phyloP scores from a whole-genome alignment of 2,329 filamentous ascomycete genomes.

The Huntiella omanensis region DNA sequence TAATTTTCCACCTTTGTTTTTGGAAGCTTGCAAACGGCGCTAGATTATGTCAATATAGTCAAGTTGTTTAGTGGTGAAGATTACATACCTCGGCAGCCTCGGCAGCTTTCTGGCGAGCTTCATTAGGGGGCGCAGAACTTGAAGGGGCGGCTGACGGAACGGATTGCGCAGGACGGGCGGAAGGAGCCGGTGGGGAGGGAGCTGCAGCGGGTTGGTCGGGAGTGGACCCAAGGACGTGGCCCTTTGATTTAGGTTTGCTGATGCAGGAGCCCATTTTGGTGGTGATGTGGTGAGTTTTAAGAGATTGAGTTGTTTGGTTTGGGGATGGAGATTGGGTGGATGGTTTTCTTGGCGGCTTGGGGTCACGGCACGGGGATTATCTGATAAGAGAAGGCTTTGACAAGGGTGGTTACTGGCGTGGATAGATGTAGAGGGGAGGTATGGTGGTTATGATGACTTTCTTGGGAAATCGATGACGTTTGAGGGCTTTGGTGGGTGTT shows the following conservation, averaged over 20 bases:
- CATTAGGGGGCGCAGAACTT: constrained; percentile 7
- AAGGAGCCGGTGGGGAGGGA: constrained; percentile 19
- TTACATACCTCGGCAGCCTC: constrained; percentile 7
- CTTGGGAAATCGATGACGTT: no score
- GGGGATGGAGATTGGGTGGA: background rate
- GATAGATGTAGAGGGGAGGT: no score
- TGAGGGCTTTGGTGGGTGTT: no score
- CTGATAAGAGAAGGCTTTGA: background rate
- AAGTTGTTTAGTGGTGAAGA: background rate
- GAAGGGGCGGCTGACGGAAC: constrained; percentile 1
- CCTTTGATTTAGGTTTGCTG: constrained; percentile 51
- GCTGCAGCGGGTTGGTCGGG: no score
- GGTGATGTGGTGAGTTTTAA: background rate
- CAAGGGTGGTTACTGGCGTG: no score
- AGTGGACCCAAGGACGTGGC: constrained; percentile 48
- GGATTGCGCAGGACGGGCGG: constrained; percentile 22
- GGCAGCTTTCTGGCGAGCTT: constrained; percentile 7
- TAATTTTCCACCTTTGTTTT: constrained; percentile 46
- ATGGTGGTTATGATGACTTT: no score
- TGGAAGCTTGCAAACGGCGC: constrained; percentile 45
- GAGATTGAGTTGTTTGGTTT: background rate
- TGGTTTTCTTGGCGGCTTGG: background rate
- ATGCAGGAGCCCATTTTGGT: constrained; percentile 66
- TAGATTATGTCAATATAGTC: constrained; percentile 18
- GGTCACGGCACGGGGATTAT: background rate